phyloP scores from a whole-genome alignment of 2,329 filamentous ascomycete genomes.

The Trichoderma sp. region DNA sequence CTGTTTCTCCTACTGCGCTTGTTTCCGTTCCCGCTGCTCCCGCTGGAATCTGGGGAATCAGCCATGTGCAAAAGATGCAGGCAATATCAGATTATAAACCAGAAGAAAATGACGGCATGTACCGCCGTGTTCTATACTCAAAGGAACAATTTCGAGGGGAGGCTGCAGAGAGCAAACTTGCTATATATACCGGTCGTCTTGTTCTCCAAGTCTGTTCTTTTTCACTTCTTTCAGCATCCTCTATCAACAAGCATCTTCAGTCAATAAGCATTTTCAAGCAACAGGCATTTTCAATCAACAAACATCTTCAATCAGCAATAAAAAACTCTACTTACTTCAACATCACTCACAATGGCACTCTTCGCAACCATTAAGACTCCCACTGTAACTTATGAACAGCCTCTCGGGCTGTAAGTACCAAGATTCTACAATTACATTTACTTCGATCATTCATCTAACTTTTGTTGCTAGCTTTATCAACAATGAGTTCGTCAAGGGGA shows the following conservation, averaged over 20 bases:
- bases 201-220: neutral
- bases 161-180: neutral
- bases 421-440: neutral
- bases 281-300: too few relatives aligned
- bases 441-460: neutral
- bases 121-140: neutral
- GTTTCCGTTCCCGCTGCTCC: neutral
- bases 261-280: neutral
- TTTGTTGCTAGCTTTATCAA: conserved; percentile 68
- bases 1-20: neutral
- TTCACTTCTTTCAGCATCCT: neutral
- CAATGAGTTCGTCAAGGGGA: conserved; percentile 79
- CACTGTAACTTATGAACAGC: neutral
- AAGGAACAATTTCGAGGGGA: neutral
- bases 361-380: neutral
- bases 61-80: neutral
- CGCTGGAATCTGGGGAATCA: neutral
- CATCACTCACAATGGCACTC: neutral
- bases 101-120: neutral
- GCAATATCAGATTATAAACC: neutral
- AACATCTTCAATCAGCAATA: neutral
- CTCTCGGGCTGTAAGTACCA: neutral
- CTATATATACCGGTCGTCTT: neutral
- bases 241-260: neutral
- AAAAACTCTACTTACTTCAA: neutral